phyloP scores from a whole-genome alignment of 2,329 filamentous ascomycete species.

The Rachicladosporium sp. region DNA sequence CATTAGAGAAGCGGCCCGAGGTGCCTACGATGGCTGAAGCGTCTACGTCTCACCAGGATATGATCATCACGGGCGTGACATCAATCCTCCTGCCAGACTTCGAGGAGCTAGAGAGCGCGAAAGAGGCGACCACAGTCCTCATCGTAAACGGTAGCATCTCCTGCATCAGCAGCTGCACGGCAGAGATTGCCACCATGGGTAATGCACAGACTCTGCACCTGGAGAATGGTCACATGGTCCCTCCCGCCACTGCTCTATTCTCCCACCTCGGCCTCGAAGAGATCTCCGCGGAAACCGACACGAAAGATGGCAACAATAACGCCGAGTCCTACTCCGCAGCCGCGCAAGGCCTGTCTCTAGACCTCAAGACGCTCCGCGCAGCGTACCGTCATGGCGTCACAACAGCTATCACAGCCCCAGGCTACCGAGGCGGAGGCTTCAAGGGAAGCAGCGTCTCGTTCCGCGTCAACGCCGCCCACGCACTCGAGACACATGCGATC shows the following conservation, averaged over 20 bases:
- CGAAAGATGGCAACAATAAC: constrained; percentile 39
- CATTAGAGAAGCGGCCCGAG: constrained; percentile 23
- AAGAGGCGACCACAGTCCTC: constrained; percentile 31
- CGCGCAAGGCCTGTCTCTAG: constrained; percentile 32
- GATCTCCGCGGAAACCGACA: constrained; percentile 44
- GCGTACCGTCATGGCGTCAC: constrained; percentile 28
- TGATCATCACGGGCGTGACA: constrained; percentile 46
- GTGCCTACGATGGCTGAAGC: constrained; percentile 11
- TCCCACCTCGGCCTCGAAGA: constrained; percentile 50
- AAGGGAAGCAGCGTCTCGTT: constrained; percentile 28
- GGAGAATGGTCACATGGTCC: constrained; percentile 47
- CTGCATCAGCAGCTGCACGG: constrained; percentile 44
- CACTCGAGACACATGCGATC: constrained; percentile 22
- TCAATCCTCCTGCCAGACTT: constrained; percentile 39
- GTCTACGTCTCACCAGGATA: constrained; percentile 25
- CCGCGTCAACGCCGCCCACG: constrained; percentile 23
- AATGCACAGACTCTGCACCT: constrained; percentile 35
- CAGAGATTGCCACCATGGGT: constrained; percentile 31
- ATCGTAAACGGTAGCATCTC: constrained; percentile 41
- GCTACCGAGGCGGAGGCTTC: constrained; percentile 17
- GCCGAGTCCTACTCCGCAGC: constrained; percentile 43
- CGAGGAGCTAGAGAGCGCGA: constrained; percentile 15
- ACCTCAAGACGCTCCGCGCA: constrained; percentile 26
- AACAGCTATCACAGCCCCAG: constrained; percentile 26
- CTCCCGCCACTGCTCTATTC: constrained; percentile 49